Percentiles rank a stretch among this genome's conserved stretches.
These are phyloP conservation scores for Citrus sinensis DNA, from an alignment of 345 rosid genomes.

Conservation along the genomic window DNA sequence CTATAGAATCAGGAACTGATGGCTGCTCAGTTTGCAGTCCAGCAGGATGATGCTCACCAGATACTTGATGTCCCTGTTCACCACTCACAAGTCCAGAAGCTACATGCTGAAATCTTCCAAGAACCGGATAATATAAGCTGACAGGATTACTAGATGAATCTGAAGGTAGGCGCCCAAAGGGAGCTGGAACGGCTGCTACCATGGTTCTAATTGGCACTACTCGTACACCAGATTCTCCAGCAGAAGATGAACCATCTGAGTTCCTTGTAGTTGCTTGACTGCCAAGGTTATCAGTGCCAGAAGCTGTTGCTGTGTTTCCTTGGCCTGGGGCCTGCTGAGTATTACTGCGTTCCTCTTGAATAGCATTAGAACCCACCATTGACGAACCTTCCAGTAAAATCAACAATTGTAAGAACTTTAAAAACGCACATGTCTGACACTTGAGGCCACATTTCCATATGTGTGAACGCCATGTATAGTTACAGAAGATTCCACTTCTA, in stretches of 20 bases:
- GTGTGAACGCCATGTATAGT: neutral
- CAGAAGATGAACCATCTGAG: slow-evolving; percentile 38
- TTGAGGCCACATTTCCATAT: neutral
- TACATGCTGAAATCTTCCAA: slow-evolving; percentile 50
- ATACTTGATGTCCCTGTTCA: slow-evolving; percentile 37
- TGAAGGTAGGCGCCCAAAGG: slow-evolving; percentile 48
- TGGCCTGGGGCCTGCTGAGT: slow-evolving; percentile 40
- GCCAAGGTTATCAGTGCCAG: slow-evolving; percentile 33
- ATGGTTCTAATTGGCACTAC: slow-evolving; percentile 62
- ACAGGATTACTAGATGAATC: slow-evolving; percentile 46
- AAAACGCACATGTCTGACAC: neutral
- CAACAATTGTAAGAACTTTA: neutral
- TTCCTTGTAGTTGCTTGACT: slow-evolving; percentile 36
- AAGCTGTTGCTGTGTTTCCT: slow-evolving; percentile 24
- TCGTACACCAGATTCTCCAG: slow-evolving; percentile 58
- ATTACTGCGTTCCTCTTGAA: slow-evolving; percentile 37
- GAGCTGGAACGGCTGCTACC: slow-evolving; percentile 58
- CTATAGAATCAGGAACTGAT: slow-evolving; percentile 30
- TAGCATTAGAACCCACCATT: slow-evolving; percentile 29
- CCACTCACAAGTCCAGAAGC: slow-evolving; percentile 36
- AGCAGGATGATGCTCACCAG: slow-evolving; percentile 30
- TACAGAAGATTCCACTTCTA: neutral
- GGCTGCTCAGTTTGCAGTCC: slow-evolving; percentile 37
- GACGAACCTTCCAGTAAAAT: slow-evolving; percentile 37
- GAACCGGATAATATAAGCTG: slow-evolving; percentile 47